These are phyloP conservation scores for Quercus rubra DNA, from an alignment of 306 rosid species.

Conservation along the genomic window DNA sequence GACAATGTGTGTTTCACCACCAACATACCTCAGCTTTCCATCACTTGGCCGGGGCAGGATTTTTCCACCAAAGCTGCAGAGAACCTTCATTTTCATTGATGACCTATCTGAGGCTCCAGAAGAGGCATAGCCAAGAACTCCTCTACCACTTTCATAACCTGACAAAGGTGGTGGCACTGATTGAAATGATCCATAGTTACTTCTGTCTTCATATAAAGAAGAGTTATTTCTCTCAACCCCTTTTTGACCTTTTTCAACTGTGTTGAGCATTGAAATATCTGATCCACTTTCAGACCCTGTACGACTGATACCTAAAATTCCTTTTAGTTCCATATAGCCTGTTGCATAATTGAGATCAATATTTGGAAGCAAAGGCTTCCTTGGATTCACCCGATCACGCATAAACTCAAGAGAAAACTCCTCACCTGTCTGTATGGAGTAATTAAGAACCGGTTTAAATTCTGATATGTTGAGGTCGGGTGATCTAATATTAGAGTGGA, in stretches of 20 bases:
- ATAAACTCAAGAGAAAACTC: constrained; percentile 80
- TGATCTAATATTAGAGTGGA: constrained; percentile 37
- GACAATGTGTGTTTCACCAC: constrained; percentile 83
- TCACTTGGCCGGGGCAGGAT: constrained; percentile 80
- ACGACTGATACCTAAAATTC: constrained; percentile 58
- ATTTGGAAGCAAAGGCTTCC: constrained; percentile 56
- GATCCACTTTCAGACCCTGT: constrained; percentile 67
- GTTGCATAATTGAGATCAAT: constrained; percentile 47
- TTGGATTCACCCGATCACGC: constrained; percentile 73
- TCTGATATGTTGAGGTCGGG: constrained; percentile 39
- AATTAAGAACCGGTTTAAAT: constrained; percentile 70
- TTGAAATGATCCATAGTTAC: constrained; percentile 45
- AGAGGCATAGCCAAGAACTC: constrained; percentile 45
- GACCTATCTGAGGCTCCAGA: constrained; percentile 55
- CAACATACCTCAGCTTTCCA: constrained; percentile 82
- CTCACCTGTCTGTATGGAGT: constrained; percentile 85
- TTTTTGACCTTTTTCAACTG: constrained; percentile 47
- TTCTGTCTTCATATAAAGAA: constrained; percentile 41
- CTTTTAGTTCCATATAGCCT: constrained; percentile 60
- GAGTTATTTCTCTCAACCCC: constrained; percentile 45
- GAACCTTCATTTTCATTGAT: constrained; percentile 57
- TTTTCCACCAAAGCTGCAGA: constrained; percentile 88
- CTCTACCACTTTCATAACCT: constrained; percentile 46
- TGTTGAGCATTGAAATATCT: constrained; percentile 52
- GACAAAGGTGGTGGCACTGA: constrained; percentile 46